Percentiles rank a stretch among this genome's conserved stretches.
phyloP scores from a whole-genome alignment of 2,329 filamentous ascomycete genomes.

The Pseudogymnoascus sp. region DNA sequence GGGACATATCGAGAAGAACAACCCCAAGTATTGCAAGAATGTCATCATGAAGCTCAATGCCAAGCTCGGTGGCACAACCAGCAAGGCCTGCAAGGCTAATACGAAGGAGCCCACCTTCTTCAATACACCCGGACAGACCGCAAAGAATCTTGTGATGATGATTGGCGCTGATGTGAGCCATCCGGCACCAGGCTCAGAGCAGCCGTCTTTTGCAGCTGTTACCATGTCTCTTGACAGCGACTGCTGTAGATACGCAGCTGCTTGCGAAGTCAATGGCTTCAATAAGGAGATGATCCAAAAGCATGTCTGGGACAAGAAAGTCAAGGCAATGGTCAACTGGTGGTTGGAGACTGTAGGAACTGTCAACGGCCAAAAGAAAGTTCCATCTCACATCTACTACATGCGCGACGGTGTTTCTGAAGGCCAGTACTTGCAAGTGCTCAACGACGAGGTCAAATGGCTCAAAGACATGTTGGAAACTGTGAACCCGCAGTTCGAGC shows the following conservation, averaged over 20 bases:
- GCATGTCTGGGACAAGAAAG: conserved; percentile 43
- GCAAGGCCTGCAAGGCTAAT: conserved; percentile 23
- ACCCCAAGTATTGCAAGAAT: conserved; percentile 83
- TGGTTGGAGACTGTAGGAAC: conserved; percentile 48
- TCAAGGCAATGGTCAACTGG: conserved; percentile 55
- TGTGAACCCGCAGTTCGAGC: neutral
- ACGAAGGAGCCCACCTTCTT: neutral
- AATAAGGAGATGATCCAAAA: conserved; percentile 66
- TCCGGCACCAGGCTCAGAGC: conserved; percentile 56
- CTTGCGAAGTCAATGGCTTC: conserved; percentile 74
- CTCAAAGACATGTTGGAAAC: conserved; percentile 51
- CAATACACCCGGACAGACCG: neutral
- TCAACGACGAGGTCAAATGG: conserved; percentile 62
- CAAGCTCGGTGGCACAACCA: conserved; percentile 82
- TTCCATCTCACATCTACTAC: conserved; percentile 74
- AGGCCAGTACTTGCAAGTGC: conserved; percentile 72
- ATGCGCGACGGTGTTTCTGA: conserved; percentile 90
- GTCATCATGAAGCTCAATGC: conserved; percentile 96
- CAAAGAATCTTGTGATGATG: conserved; percentile 52
- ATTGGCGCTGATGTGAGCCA: conserved; percentile 91
- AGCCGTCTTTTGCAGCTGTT: conserved; percentile 78
- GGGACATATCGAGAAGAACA: conserved; percentile 59
- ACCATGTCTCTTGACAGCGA: conserved; percentile 70
- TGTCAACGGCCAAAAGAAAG: conserved; percentile 41
- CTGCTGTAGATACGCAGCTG: conserved; percentile 68